Evolutionary conservation across 176 grass and related monocot genomes (phyloP), one percentile per base, ranked within the genome.

Genomic region (Elaeis guineensis): DNA sequence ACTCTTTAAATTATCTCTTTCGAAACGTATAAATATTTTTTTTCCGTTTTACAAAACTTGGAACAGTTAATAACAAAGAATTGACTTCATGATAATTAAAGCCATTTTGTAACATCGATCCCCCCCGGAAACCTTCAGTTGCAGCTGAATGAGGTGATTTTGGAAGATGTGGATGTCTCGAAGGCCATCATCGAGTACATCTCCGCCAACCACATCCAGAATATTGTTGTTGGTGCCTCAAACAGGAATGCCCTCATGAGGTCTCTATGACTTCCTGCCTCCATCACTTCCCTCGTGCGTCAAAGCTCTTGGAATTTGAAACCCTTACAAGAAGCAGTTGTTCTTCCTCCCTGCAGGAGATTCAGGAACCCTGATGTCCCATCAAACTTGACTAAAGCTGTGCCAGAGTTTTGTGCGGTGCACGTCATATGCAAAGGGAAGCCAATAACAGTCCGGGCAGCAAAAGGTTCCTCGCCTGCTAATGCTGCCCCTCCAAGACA

Each of bases 351-450:
- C 0, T 83, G 69, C 78, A 97, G 92, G 79, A 88, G 75, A 65
- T 87, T 97, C 63, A 80, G 84, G 69, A 78, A 84, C 72, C 83
- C 83, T 16, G 87, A 97, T 69, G 76, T 97, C 26, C 69, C 92
- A 55, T 69, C 86, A 68, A 82, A 78, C 67, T 79, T 97, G 75
- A 91, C 84, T 67, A 97, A 91, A 83, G 62, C 72, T 71, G 78
- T 63, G 4, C 87, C 92, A 6, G 87, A 97, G 17, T 91, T 85
- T 60, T 97, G 87, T 69, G 79, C 86, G 4, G 84, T 97, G 50
- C 83, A 97, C 68, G 92, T 97, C 54, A 85, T 91, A 66, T 72
- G 80, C 66, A 97, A 91, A 75, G 80, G 78, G 25, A 97, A 87
- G 66, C 75, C 69, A 32, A 59, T 91, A 59, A 83, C 69, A 69